These are phyloP conservation scores for Przewalskia tangutica DNA, from an alignment of 257 asterid species.

Conservation along the genomic window DNA sequence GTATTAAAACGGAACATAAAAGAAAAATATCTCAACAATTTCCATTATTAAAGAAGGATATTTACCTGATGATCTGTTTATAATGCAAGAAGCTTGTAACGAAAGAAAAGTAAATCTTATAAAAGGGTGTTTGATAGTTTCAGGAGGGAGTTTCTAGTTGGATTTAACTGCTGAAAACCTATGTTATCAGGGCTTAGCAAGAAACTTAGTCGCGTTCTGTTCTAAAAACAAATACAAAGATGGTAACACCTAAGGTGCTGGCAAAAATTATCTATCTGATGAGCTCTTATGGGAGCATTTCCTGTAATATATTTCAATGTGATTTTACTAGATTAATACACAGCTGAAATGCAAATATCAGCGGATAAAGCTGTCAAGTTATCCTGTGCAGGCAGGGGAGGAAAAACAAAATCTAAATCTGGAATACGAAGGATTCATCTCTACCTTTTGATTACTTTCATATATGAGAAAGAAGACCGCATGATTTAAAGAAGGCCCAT, in stretches of 20 bases:
- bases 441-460: neutral
- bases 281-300: neutral
- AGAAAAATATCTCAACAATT: neutral
- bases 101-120: neutral
- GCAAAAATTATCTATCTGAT: neutral
- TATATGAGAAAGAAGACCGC: neutral
- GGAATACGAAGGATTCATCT: neutral
- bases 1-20: neutral
- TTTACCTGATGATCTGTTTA: neutral
- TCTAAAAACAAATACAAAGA: neutral
- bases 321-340: neutral
- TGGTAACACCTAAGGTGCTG: conserved; percentile 2
- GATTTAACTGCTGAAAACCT: neutral
- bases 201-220: neutral
- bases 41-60: neutral
- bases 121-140: neutral
- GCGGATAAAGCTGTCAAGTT: neutral
- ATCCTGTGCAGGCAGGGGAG: neutral
- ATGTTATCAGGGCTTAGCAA: neutral
- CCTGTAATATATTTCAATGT: neutral
- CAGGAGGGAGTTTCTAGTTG: neutral
- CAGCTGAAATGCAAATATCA: neutral
- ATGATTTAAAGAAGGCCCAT: neutral
- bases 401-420: neutral
- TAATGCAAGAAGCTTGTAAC: neutral